Evolutionary conservation across 768 basidiomycete genomes (phyloP), one percentile per base, ranked within the genome.

Genomic region (Hydnum rufescens): DNA sequence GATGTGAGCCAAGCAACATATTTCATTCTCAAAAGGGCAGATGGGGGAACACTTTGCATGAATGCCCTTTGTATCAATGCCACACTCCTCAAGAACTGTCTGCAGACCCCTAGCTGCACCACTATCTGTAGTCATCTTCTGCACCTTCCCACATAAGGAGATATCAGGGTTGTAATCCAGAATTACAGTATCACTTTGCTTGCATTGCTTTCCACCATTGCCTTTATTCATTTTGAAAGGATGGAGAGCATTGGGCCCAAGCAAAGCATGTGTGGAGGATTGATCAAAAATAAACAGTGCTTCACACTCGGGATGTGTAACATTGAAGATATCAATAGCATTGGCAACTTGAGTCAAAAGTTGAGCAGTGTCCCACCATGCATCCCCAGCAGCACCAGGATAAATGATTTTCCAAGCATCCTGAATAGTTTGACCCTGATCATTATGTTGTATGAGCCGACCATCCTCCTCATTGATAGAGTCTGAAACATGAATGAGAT

Each of bases 221-320:
- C 59, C 60, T 54, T 67, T 68, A 52, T 71, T 71, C 68, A 70
- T 70, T 39, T 69, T 60, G 25, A 64, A 68, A 1, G 67, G 68
- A 53, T 64, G 64, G n/a, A 71, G 63, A 3, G 68, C 64, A 59
- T 70, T 64, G 5, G 63, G 60, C 18, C 64, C 57, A 6, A 69
- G 59, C 3, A 64, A 63, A 0, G 58, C 49, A 69, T n/a, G n/a
- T n/a, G n/a, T n/a, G n/a, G n/a, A n/a, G n/a, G n/a, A n/a, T n/a
- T n/a, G n/a, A n/a, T n/a, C n/a, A n/a, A n/a, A n/a, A n/a, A n/a
- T n/a, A n/a, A n/a, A n/a, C n/a, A n/a, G n/a, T n/a, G n/a, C n/a
- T n/a, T n/a, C n/a, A n/a, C n/a, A n/a, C n/a, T n/a, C n/a, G n/a
- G n/a, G n/a, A n/a, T n/a, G n/a, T n/a, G 29, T 43, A 4, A 19